phyloP scores from a whole-genome alignment of 768 basidiomycete genomes.

The Pluteus cervinus region DNA sequence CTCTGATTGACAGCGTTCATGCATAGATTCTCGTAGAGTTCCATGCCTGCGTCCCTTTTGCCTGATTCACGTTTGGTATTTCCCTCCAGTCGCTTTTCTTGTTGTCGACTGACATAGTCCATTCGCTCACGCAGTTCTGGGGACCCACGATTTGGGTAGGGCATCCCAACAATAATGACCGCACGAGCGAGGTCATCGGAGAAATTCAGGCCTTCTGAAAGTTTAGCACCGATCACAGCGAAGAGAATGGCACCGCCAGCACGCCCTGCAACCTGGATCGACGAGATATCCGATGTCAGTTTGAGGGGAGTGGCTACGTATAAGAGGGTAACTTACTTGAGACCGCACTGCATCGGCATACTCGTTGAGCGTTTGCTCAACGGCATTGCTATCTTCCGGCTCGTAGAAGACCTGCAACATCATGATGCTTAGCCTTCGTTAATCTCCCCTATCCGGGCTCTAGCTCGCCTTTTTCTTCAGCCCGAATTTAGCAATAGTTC shows the following conservation, averaged over 20 bases:
- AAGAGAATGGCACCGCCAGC: constrained; percentile 85
- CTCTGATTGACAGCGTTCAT: constrained; percentile 97
- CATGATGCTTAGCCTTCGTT: background rate
- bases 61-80: constrained; percentile 24
- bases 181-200: constrained; percentile 79
- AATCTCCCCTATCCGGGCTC: background rate
- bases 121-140: constrained; percentile 88
- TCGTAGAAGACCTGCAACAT: constrained; percentile 76
- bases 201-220: constrained; percentile 88
- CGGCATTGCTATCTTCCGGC: constrained; percentile 64
- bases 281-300: constrained; percentile 9
- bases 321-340: constrained; percentile 2
- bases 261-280: no score
- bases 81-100: constrained; percentile 30
- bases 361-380: constrained; percentile 69
- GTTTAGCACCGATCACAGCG: constrained; percentile 93
- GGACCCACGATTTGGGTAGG: constrained; percentile 89
- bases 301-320: no score
- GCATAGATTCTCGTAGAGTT: constrained; percentile 87
- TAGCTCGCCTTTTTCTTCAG: constrained; percentile 69
- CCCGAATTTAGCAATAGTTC: constrained; percentile 54
- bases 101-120: constrained; percentile 72
- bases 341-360: constrained; percentile 46
- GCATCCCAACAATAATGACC: constrained; percentile 84
- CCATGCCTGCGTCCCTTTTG: constrained; percentile 63